Conservation (phyloP, 2,329 filamentous ascomycete genomes). For the Metarhizium humberi region DNA sequence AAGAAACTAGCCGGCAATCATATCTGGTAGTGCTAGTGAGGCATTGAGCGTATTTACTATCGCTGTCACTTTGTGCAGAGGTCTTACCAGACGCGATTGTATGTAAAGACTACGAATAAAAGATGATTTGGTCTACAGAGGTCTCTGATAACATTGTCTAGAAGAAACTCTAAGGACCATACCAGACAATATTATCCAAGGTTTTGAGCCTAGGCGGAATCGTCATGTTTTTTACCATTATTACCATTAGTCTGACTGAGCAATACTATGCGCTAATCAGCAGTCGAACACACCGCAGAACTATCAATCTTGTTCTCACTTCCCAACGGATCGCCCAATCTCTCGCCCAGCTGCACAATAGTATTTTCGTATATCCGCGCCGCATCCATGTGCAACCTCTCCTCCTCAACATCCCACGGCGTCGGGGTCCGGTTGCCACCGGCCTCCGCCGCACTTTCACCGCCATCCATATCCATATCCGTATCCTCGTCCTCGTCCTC, state of each 20-base stretch:
- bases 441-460: too few species aligned
- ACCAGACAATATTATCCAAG: too few species aligned
- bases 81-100: too few species aligned
- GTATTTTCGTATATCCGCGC: conserved; percentile 73
- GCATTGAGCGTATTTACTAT: too few species aligned
- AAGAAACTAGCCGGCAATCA: too few species aligned
- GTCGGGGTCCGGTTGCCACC: conserved; percentile 2
- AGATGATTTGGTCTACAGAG: too few species aligned
- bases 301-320: conserved; percentile 6
- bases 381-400: conserved; percentile 57
- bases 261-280: neutral
- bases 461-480: conserved; percentile 26
- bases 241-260: neutral
- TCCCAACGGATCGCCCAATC: conserved; percentile 39
- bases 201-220: too few species aligned
- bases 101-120: too few species aligned
- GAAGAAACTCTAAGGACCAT: too few species aligned
- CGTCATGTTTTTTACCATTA: neutral
- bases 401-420: conserved; percentile 33
- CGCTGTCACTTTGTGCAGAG: too few species aligned
- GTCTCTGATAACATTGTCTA: too few species aligned
- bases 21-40: too few species aligned
- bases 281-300: conserved; percentile 1
- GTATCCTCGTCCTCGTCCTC: conserved; percentile 25
- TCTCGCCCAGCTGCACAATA: conserved; percentile 62